Evolutionary conservation across 2,329 filamentous ascomycete genomes (phyloP).

Genomic region (Trichoderma sp.): DNA sequence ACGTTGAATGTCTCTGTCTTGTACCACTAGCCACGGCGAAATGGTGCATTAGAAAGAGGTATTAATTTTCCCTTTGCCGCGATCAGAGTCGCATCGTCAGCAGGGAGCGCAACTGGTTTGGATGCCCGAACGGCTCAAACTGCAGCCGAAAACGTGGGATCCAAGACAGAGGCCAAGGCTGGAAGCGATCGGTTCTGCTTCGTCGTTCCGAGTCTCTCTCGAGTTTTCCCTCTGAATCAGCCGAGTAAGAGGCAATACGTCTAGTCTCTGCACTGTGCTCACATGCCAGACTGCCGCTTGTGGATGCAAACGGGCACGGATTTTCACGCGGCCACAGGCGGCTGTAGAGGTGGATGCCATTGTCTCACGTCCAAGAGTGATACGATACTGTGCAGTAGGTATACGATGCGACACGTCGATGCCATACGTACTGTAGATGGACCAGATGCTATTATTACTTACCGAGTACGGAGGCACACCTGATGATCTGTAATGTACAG

Average conservation of each 20-base stretch:
- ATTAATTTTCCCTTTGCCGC: slow-evolving; percentile 4
- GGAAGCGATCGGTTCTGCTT: background rate
- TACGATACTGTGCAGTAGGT: background rate
- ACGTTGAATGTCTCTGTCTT: background rate
- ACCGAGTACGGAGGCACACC: background rate
- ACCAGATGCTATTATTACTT: background rate
- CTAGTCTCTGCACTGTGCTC: slow-evolving; percentile 7
- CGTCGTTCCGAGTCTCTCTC: background rate
- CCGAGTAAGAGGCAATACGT: too few species aligned
- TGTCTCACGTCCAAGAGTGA: background rate
- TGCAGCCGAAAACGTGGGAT: slow-evolving; percentile 5
- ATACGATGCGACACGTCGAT: background rate
- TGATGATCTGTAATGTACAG: background rate
- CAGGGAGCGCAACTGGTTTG: background rate
- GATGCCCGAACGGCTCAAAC: slow-evolving; percentile 3
- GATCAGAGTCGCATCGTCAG: background rate
- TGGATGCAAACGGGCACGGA: background rate
- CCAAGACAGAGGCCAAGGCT: background rate
- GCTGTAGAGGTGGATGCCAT: background rate
- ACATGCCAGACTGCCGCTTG: slow-evolving; percentile 16
- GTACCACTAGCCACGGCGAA: background rate
- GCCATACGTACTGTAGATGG: too few species aligned
- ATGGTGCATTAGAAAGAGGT: background rate
- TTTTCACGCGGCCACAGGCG: background rate
- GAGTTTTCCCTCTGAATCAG: background rate